Evolutionary conservation across 208 protist genomes (phyloP).

Genomic region (Trichomonas gallinae): DNA sequence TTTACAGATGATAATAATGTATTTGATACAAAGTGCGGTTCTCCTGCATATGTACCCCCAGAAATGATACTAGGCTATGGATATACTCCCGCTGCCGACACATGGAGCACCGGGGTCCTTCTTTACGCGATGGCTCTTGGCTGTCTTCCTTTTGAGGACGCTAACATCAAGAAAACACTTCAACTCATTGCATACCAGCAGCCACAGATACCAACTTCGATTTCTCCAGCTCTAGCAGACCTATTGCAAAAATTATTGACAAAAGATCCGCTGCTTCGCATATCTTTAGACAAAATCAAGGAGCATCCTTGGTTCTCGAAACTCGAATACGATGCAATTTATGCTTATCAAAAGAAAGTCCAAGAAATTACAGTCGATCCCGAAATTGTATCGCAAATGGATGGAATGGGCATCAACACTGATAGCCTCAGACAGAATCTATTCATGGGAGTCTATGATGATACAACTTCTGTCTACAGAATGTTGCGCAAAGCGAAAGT

Average conservation of each 20-base stretch:
- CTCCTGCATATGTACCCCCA: neutral
- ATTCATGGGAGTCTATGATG: neutral
- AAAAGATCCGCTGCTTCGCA: neutral
- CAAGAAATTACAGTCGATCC: neutral
- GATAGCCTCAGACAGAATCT: neutral
- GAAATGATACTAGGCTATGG: neutral
- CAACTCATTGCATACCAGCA: neutral
- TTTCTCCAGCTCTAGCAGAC: neutral
- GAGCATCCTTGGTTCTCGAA: neutral
- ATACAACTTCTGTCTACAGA: neutral
- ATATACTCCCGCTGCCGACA: neutral
- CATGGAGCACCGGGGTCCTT: neutral
- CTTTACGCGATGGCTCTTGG: neutral
- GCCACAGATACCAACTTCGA: neutral
- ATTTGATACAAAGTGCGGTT: neutral
- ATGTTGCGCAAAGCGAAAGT: neutral
- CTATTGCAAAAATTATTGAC: neutral
- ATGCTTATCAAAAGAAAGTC: neutral
- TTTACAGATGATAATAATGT: neutral
- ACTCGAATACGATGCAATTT: neutral
- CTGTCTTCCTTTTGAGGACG: neutral
- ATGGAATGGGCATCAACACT: neutral
- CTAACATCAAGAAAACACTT: neutral
- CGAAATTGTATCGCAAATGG: neutral
- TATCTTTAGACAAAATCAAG: neutral